Percentiles rank a stretch among this genome's conserved stretches.
Conservation (phyloP, 2,329 filamentous ascomycete genomes). For the Neurospora sp. region DNA sequence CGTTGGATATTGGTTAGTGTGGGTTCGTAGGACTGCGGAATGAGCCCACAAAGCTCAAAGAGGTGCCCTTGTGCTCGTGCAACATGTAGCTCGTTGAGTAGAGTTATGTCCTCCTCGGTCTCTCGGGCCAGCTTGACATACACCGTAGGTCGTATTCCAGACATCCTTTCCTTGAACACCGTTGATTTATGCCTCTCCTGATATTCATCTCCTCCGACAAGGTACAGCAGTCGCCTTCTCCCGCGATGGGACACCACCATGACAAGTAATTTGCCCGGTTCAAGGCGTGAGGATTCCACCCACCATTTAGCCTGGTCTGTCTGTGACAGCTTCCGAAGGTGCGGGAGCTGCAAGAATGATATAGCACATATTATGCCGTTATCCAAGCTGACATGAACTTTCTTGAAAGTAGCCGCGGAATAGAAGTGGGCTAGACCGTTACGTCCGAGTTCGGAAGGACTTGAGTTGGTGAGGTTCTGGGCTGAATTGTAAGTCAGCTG, state of each 20-base stretch:
- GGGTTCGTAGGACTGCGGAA: conserved; percentile 10
- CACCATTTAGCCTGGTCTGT: conserved; percentile 14
- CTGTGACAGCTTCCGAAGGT: conserved; percentile 1
- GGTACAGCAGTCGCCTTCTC: background rate
- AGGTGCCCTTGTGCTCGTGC: conserved; percentile 4
- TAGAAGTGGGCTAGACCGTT: conserved; percentile 7
- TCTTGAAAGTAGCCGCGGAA: background rate
- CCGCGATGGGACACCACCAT: conserved; percentile 8
- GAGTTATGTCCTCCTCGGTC: background rate
- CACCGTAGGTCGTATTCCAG: background rate
- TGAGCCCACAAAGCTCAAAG: conserved; percentile 8
- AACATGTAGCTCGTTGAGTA: conserved; percentile 5
- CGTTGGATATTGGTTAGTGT: conserved; percentile 9
- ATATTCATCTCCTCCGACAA: background rate
- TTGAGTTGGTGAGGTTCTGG: background rate
- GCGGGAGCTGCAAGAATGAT: conserved; percentile 11
- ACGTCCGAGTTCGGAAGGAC: background rate
- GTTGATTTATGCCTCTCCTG: background rate
- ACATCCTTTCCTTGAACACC: background rate
- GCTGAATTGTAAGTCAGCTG: background rate
- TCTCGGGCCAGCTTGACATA: conserved; percentile 3
- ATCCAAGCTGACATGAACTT: conserved; percentile 1
- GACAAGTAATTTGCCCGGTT: conserved; percentile 11
- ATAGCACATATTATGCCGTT: background rate
- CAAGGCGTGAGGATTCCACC: conserved; percentile 13